Conservation (phyloP, 306 rosid species). For the Begonia peltatifolia region DNA sequence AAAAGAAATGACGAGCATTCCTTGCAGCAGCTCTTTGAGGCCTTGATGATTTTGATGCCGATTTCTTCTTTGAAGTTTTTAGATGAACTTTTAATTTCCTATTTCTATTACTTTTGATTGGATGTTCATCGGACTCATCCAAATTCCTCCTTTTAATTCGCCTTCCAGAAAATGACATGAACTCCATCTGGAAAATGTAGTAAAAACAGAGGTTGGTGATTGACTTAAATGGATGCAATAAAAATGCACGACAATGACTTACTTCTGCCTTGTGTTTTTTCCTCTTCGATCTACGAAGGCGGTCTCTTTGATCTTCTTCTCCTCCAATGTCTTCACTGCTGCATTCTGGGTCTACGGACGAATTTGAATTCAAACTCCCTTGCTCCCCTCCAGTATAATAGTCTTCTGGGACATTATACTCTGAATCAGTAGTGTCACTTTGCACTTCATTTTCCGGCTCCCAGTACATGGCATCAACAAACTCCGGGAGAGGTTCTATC, state of each 20-base stretch:
- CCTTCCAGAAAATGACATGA: conserved; percentile 94
- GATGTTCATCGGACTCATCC: conserved; percentile 59
- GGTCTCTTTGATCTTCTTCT: conserved; percentile 44
- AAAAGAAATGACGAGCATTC: conserved; percentile 71
- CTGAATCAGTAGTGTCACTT: conserved; percentile 85
- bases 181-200: conserved; percentile 44
- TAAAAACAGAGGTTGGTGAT: conserved; percentile 7
- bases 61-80: conserved; percentile 44
- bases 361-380: conserved; percentile 53
- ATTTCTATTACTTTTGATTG: conserved; percentile 24
- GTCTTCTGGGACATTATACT: conserved; percentile 75
- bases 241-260: conserved; percentile 17
- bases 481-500: conserved; percentile 66
- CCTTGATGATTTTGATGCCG: conserved; percentile 65
- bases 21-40: conserved; percentile 97
- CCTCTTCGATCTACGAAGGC: conserved; percentile 68
- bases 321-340: conserved; percentile 62
- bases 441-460: conserved; percentile 78
- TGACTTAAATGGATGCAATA: conserved; percentile 11
- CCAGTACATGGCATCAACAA: conserved; percentile 84
- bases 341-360: conserved; percentile 54
- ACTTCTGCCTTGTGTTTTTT: conserved; percentile 68
- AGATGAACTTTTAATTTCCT: conserved; percentile 51
- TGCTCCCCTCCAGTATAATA: conserved; percentile 59
- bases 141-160: conserved; percentile 84